A percentile compares a stretch with the other conserved stretches of the same genome.
Conservation (phyloP, 352 stramenopile species). For the Globisporangium barbulae region DNA sequence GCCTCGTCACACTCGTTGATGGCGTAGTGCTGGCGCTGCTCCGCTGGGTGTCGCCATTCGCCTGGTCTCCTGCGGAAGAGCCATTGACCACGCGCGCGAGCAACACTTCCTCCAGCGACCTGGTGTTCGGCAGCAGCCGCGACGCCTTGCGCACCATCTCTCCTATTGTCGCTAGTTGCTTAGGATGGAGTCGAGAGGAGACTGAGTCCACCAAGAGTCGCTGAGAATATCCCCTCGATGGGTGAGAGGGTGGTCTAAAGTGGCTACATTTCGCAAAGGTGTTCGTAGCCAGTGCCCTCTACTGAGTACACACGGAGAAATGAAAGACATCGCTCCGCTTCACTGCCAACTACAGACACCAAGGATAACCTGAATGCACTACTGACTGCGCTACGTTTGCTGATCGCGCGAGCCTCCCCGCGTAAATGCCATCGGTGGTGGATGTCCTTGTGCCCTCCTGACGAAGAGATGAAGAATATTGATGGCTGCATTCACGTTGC, state of each 20-base stretch:
- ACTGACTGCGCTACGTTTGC: too few species aligned
- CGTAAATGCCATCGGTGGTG: too few species aligned
- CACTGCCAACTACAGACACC: too few species aligned
- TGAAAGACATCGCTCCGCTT: too few species aligned
- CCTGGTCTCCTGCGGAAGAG: conserved; percentile 1
- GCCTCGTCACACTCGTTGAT: neutral
- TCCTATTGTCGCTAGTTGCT: too few species aligned
- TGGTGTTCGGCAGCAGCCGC: conserved; percentile 45
- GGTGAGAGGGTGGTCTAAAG: neutral
- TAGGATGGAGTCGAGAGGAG: neutral
- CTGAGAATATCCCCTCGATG: neutral
- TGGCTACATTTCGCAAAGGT: neutral
- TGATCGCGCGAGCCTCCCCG: too few species aligned
- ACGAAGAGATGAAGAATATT: too few species aligned
- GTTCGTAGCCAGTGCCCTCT: neutral
- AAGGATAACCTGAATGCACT: too few species aligned
- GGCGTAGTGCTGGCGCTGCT: neutral
- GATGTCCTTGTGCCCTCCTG: too few species aligned
- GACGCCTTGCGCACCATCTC: conserved; percentile 62
- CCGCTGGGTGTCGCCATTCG: conserved; percentile 1
- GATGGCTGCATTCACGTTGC: too few species aligned
- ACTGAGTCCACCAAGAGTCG: neutral
- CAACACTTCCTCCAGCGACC: conserved; percentile 70
- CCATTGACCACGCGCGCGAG: conserved; percentile 41
- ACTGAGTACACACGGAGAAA: too few species aligned